Conservation (phyloP, 75 land plant species). For the Cunninghamia lanceolata region DNA sequence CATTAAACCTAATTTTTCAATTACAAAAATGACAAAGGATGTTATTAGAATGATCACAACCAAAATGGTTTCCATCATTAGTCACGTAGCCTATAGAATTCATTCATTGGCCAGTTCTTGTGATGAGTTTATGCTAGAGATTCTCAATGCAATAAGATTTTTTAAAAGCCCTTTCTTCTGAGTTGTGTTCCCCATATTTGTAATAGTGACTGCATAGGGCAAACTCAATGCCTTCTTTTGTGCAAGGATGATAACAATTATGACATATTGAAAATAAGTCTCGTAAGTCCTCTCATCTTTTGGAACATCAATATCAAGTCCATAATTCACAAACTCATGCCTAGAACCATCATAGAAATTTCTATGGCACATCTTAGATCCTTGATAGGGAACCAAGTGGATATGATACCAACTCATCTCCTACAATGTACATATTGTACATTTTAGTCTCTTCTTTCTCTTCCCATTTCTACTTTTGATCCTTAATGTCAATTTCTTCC, state of each 20-base stretch:
- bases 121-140: constrained; percentile 28
- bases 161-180: background rate
- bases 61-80: constrained; percentile 29
- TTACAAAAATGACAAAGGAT: constrained; percentile 28
- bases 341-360: constrained; percentile 23
- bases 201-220: constrained; percentile 22
- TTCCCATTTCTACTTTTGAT: constrained; percentile 1
- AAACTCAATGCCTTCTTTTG: constrained; percentile 21
- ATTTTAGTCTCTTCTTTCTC: constrained; percentile 28
- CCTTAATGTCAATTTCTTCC: too few species aligned
- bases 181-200: constrained; percentile 11
- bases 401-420: constrained; percentile 23
- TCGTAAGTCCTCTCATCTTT: constrained; percentile 30
- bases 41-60: constrained; percentile 26
- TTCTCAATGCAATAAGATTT: constrained; percentile 30
- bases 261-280: constrained; percentile 28
- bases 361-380: constrained; percentile 2
- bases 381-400: constrained; percentile 20
- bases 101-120: too few species aligned
- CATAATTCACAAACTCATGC: constrained; percentile 22
- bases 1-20: too few species aligned
- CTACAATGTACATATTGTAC: constrained; percentile 41
- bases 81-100: constrained; percentile 15
- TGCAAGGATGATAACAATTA: constrained; percentile 25
- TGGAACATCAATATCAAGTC: constrained; percentile 15